phyloP scores from a whole-genome alignment of 2,329 filamentous ascomycete species.

The Monosporascus sp. region DNA sequence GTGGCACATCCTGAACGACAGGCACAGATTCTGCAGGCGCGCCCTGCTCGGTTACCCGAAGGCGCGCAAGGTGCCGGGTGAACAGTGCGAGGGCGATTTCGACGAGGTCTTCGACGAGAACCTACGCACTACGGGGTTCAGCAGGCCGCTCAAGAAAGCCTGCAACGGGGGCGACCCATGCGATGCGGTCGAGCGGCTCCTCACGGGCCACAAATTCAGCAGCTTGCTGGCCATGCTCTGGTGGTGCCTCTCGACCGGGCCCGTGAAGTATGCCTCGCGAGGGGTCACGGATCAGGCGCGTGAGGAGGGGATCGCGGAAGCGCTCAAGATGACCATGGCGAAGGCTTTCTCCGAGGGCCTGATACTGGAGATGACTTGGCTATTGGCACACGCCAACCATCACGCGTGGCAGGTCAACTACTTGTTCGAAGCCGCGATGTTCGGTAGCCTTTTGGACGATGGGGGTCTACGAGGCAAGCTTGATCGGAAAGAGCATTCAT shows the following conservation, averaged over 20 bases:
- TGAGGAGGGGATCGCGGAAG: neutral
- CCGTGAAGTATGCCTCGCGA: neutral
- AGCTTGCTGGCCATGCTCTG: neutral
- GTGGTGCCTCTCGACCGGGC: neutral
- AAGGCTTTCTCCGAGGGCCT: conserved; percentile 12
- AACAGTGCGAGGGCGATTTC: conserved; percentile 17
- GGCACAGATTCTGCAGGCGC: conserved; percentile 7
- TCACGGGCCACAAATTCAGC: neutral
- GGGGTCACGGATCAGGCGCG: neutral
- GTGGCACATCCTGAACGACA: conserved; percentile 21
- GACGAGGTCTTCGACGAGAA: conserved; percentile 18
- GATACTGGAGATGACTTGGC: conserved; percentile 17
- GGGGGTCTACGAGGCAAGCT: conserved; percentile 11
- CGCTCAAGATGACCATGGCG: conserved; percentile 11
- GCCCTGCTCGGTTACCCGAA: neutral
- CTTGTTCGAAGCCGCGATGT: conserved; percentile 17
- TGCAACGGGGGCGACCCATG: conserved; percentile 2
- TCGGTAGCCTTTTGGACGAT: conserved; percentile 14
- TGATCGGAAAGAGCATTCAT: conserved; percentile 2
- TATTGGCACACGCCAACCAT: conserved; percentile 20
- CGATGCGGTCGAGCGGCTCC: neutral
- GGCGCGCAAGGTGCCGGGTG: neutral
- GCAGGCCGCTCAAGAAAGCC: conserved; percentile 13
- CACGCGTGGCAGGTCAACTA: conserved; percentile 24
- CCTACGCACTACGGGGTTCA: conserved; percentile 17